phyloP scores from a whole-genome alignment of 2,329 filamentous ascomycete genomes.

The Arthrobotrys megalospora region DNA sequence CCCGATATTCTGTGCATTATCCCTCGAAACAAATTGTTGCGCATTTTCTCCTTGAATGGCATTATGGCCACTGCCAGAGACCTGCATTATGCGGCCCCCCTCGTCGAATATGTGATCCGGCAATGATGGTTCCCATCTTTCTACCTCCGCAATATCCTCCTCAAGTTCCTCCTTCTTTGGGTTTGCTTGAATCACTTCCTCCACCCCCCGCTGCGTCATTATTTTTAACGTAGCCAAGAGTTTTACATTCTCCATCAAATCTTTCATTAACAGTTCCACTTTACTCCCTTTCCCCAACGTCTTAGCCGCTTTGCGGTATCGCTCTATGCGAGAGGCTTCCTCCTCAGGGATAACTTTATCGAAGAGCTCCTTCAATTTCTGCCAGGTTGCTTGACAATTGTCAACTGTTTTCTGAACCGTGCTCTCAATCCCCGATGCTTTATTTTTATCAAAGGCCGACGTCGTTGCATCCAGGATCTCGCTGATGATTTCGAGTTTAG shows the following conservation, averaged over 20 bases:
- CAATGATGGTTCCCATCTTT: conserved; percentile 22
- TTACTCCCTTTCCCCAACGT: conserved; percentile 33
- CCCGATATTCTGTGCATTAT: background rate
- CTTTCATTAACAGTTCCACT: conserved; percentile 33
- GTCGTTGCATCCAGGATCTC: conserved; percentile 13
- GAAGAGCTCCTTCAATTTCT: conserved; percentile 23
- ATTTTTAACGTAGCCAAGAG: conserved; percentile 28
- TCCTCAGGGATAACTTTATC: conserved; percentile 21
- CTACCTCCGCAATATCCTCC: conserved; percentile 8
- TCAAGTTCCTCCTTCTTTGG: background rate
- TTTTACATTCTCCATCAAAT: conserved; percentile 17
- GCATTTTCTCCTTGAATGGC: conserved; percentile 13
- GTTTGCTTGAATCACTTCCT: conserved; percentile 6
- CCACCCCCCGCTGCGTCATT: background rate
- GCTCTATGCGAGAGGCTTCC: background rate
- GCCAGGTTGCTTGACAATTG: conserved; percentile 13
- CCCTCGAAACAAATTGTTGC: background rate
- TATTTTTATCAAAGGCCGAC: background rate
- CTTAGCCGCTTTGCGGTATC: conserved; percentile 35
- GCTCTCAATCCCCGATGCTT: background rate
- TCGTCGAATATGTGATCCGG: conserved; percentile 15
- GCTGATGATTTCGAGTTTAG: conserved; percentile 31
- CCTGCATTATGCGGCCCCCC: background rate
- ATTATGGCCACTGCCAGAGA: conserved; percentile 2
- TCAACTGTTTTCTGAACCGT: conserved; percentile 1